Evolutionary conservation across 805 yeast species (phyloP), one percentile per base, ranked within the genome.

Genomic region (Isabelozyma heimii): DNA sequence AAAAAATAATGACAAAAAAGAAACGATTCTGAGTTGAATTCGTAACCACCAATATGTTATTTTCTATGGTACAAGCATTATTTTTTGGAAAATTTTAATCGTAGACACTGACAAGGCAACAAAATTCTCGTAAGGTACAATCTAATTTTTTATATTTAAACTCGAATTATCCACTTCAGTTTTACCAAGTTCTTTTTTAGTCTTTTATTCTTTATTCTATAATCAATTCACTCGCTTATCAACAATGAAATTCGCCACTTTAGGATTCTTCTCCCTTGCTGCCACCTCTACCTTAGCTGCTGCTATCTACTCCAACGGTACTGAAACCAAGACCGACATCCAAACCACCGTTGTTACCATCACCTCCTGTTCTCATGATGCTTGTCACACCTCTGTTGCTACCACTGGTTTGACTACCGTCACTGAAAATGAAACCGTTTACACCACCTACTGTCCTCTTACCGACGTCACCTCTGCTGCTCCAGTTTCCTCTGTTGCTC

Each of bases 371-470:
- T 55, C 62, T 12, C 61, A 61, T 48, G 45, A 67, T 58, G 55
- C 51, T 47, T 72, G 76, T 58, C 40, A 51, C 14, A 52, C 58
- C 37, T 52, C 46, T 17, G 58, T 65, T 37, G 67, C 62, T 46
- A 67, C 72, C 55, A 69, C 74, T 43, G 73, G 72, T 60, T 51
- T 67, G 40, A 67, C 71, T 56, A 67, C 72, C 44, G 63, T 68
- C 51, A 67, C 70, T 50, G 62, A 60, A 47, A 56, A 58, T 44
- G 54, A 53, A 44, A 65, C 71, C 43, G 53, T 54, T 37, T 66
- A 65, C 66, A 66, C 70, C 58, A 66, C 72, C 40, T 66, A 62
- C 67, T 66, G 70, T 53, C 70, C 70, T 56, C 44, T 64, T 20
- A 27, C 63, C 12, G 40, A 52, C 40, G 54, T 43, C n/a, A 24